Evolutionary conservation across 2,329 filamentous ascomycete species (phyloP), one percentile per base, ranked within the genome.

Genomic region (Amphichorda felina): DNA sequence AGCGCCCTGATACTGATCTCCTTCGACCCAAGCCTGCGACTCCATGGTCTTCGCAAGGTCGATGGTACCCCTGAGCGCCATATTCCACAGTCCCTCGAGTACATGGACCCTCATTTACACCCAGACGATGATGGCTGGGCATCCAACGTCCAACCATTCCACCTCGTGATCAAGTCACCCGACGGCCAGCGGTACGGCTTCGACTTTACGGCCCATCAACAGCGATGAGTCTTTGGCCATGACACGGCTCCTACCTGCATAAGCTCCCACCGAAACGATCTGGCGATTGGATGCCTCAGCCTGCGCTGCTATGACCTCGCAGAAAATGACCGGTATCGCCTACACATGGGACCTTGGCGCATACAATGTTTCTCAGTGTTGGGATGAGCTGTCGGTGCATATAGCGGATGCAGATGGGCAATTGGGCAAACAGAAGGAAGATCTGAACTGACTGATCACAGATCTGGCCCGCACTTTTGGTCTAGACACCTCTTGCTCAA

Each of bases 21-120:
- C 1, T 55, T 55, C 35, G 53, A 55, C n/a, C 47, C 53, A 2
- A 42, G 37, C 6, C 38, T 55, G 16, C 38, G 41, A 19, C 37
- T 55, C 10, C 38, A 18, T 13, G 36, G 36, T 17, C 16, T 33
- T 5, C 28, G 9, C 8, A 32, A 28, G 13, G n/a, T 27, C n/a
- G 27, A 18, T 17, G 18, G 29, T 4, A 13, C 14, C n/a, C 5
- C 19, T 16, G 13, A 18, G 29, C n/a, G 15, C 13, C 15, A 14
- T 22, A n/a, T 18, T 19, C 15, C 30, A 18, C 29, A 32, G 16
- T 14, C 14, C 18, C n/a, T 37, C 13, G 9, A 11, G 17, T 3
- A 33, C 4, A 18, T 27, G 28, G 15, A n/a, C 13, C 14, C 10
- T 5, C 19, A 11, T 6, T 11, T 16, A 4, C n/a, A 22, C 6